These are phyloP conservation scores for Monosporascus sp. DNA, from an alignment of 2,329 filamentous ascomycete species.

Conservation along the genomic window DNA sequence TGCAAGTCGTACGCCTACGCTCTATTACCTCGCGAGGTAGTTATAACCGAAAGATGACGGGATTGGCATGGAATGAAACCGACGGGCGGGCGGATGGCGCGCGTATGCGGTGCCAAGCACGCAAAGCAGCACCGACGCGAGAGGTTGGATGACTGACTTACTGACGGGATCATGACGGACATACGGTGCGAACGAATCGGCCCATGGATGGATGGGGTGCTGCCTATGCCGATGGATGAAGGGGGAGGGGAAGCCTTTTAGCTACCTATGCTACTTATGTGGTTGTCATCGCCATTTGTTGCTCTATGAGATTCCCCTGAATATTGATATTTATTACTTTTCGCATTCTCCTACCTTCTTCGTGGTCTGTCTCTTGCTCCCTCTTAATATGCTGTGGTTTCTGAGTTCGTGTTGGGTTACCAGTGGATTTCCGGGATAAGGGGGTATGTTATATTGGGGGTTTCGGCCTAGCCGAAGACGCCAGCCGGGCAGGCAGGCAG, in stretches of 20 bases:
- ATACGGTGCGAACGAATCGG: neutral
- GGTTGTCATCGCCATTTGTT: neutral
- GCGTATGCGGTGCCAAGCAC: too few species aligned
- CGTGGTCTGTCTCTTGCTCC: neutral
- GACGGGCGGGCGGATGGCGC: too few species aligned
- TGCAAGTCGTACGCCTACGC: too few species aligned
- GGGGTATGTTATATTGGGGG: neutral
- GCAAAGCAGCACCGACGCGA: too few species aligned
- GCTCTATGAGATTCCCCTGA: neutral
- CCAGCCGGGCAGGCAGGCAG: too few species aligned
- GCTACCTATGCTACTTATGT: neutral
- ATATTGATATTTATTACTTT: neutral
- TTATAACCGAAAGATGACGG: too few species aligned
- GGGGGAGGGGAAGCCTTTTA: neutral
- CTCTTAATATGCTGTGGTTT: neutral
- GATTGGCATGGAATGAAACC: too few species aligned
- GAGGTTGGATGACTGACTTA: too few species aligned
- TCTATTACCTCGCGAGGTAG: too few species aligned
- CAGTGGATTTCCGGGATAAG: neutral
- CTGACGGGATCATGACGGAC: too few species aligned
- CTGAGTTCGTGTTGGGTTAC: too few species aligned
- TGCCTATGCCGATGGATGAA: neutral
- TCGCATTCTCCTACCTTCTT: neutral
- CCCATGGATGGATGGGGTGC: neutral
- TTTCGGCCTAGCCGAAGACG: too few species aligned